A percentile compares a stretch with the other conserved stretches of the same genome.
phyloP scores from a whole-genome alignment of 257 asterid genomes.

The Striga asiatica region DNA sequence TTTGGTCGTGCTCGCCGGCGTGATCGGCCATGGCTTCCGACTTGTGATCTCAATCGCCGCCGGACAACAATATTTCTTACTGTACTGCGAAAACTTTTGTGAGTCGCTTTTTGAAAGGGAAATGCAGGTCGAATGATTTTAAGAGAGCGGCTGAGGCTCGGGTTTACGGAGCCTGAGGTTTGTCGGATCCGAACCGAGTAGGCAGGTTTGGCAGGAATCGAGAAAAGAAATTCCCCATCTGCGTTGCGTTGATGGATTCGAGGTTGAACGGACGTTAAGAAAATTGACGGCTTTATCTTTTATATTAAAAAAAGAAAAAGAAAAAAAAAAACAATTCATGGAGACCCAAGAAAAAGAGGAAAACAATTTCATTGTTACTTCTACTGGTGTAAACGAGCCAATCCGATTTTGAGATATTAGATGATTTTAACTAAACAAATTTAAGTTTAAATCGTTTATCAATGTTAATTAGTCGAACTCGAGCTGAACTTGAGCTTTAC shows the following conservation, averaged over 20 bases:
- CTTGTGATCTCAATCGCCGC: slow-evolving; percentile 28
- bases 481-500: too few relatives aligned
- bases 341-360: too few relatives aligned
- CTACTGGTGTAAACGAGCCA: too few relatives aligned
- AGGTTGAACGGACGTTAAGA: slow-evolving; percentile 21
- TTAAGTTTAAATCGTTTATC: too few relatives aligned
- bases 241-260: slow-evolving; percentile 15
- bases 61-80: background rate
- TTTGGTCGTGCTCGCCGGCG: slow-evolving; percentile 34
- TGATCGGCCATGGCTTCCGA: slow-evolving; percentile 40
- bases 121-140: slow-evolving; percentile 12
- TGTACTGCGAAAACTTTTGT: background rate
- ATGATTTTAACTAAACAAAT: too few relatives aligned
- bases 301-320: background rate
- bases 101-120: too few relatives aligned
- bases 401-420: too few relatives aligned
- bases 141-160: slow-evolving; percentile 17
- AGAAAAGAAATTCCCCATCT: slow-evolving; percentile 16
- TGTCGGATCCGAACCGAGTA: slow-evolving; percentile 17
- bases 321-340: too few relatives aligned
- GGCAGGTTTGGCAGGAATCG: slow-evolving; percentile 16
- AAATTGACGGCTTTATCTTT: background rate
- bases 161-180: slow-evolving; percentile 24
- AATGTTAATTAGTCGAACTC: too few relatives aligned
- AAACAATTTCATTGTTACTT: too few relatives aligned